A percentile compares a stretch with the other conserved stretches of the same genome.
Conservation (phyloP, 2,329 filamentous ascomycete species). For the Colletotrichum orchidophilum region DNA sequence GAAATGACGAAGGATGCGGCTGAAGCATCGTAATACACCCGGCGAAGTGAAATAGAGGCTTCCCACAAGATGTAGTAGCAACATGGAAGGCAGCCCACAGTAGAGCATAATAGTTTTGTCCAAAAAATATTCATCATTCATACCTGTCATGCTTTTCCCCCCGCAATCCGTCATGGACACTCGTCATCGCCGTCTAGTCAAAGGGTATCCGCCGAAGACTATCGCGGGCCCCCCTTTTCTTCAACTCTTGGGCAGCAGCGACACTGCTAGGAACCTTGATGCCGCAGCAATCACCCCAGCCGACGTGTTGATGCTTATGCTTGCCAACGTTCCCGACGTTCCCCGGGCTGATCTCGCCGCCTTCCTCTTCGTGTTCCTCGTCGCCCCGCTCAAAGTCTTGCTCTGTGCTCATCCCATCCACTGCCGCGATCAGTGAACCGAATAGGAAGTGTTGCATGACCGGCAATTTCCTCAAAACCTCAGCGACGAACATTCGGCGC, state of each 20-base stretch:
- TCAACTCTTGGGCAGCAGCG: conserved; percentile 88
- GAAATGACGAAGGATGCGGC: background rate
- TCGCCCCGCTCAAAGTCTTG: conserved; percentile 56
- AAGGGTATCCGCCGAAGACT: conserved; percentile 81
- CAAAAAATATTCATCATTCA: background rate
- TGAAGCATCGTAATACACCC: background rate
- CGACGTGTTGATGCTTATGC: conserved; percentile 75
- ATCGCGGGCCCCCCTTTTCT: conserved; percentile 72
- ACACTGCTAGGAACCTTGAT: conserved; percentile 97
- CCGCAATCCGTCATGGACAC: background rate
- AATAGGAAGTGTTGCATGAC: conserved; percentile 99
- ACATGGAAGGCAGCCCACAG: background rate
- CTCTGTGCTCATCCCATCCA: conserved; percentile 80
- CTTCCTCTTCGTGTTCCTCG: conserved; percentile 62
- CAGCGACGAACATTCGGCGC: conserved; percentile 94
- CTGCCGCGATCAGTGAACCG: conserved; percentile 83
- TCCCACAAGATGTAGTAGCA: too few relatives aligned
- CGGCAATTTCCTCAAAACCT: conserved; percentile 91
- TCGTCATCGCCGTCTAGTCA: conserved; percentile 61
- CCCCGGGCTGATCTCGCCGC: conserved; percentile 61
- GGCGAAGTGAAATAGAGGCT: background rate
- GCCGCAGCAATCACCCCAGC: conserved; percentile 97
- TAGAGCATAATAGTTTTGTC: conserved; percentile 4
- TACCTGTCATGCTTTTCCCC: background rate
- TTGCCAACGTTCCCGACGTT: conserved; percentile 73